phyloP scores from a whole-genome alignment of 1,284 basidiomycete species.

The Leccinum ponderosum region DNA sequence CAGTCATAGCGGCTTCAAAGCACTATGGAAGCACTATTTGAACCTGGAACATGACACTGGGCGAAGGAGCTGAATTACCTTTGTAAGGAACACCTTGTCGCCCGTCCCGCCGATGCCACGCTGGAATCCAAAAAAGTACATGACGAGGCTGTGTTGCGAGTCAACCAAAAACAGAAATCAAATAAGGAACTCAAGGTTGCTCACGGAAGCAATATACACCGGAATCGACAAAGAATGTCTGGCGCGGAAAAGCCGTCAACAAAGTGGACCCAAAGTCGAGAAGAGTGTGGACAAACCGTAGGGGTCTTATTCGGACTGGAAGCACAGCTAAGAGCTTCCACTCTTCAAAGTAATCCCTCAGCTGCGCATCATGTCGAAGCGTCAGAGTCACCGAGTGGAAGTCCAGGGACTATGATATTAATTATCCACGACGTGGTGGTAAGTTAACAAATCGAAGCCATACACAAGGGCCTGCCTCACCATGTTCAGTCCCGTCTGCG shows the following conservation, averaged over 20 bases:
- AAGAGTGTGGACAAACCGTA: constrained; percentile 39
- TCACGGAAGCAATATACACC: constrained; percentile 70
- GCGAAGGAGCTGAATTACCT: constrained; percentile 42
- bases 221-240: constrained; percentile 65
- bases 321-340: constrained; percentile 49
- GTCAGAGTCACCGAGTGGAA: constrained; percentile 57
- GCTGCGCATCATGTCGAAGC: constrained; percentile 54
- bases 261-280: background rate
- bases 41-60: background rate
- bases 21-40: constrained; percentile 21
- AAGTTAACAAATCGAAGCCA: background rate
- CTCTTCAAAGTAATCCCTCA: constrained; percentile 62
- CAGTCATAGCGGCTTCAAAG: constrained; percentile 66
- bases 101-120: constrained; percentile 62
- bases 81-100: constrained; percentile 68
- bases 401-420: constrained; percentile 51
- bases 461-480: constrained; percentile 33
- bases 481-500: constrained; percentile 71
- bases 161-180: constrained; percentile 16
- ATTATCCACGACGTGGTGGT: background rate
- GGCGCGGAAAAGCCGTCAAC: background rate
- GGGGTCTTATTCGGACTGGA: constrained; percentile 55
- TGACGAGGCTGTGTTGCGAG: constrained; percentile 53
- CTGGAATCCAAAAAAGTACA: constrained; percentile 81
- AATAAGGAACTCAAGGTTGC: constrained; percentile 27